phyloP scores from a whole-genome alignment of 257 asterid species.

The Plantago elongata region DNA sequence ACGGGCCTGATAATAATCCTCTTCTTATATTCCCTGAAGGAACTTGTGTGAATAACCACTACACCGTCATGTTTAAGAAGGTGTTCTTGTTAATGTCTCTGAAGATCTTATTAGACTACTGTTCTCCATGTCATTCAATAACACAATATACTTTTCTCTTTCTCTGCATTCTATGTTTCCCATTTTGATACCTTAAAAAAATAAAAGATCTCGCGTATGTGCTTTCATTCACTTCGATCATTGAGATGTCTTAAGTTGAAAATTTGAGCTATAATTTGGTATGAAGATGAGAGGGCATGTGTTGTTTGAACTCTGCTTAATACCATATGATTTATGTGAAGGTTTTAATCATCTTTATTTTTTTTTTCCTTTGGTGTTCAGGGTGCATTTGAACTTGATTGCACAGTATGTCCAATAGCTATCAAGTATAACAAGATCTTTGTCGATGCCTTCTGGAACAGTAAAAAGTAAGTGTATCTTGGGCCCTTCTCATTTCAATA shows the following conservation, averaged over 20 bases:
- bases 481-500: background rate
- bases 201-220: too few relatives aligned
- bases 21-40: conserved; percentile 99
- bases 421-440: conserved; percentile 95
- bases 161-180: conserved; percentile 23
- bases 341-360: background rate
- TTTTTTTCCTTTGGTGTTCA: conserved; percentile 29
- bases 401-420: conserved; percentile 96
- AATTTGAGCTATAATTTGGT: conserved; percentile 3
- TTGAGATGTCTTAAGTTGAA: conserved; percentile 11
- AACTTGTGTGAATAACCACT: conserved; percentile 94
- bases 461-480: conserved; percentile 53
- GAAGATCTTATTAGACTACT: background rate
- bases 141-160: conserved; percentile 20
- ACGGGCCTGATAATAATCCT: conserved; percentile 90
- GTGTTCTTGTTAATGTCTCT: conserved; percentile 29
- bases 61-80: conserved; percentile 98
- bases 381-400: conserved; percentile 97
- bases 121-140: background rate
- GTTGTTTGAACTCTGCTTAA: conserved; percentile 1
- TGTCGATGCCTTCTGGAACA: conserved; percentile 99
- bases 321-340: background rate
- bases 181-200: background rate
- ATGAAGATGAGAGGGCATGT: background rate
- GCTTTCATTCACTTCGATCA: conserved; percentile 1